Conservation (phyloP, 108 stramenopile genomes). For the Cyclotella sp. region DNA sequence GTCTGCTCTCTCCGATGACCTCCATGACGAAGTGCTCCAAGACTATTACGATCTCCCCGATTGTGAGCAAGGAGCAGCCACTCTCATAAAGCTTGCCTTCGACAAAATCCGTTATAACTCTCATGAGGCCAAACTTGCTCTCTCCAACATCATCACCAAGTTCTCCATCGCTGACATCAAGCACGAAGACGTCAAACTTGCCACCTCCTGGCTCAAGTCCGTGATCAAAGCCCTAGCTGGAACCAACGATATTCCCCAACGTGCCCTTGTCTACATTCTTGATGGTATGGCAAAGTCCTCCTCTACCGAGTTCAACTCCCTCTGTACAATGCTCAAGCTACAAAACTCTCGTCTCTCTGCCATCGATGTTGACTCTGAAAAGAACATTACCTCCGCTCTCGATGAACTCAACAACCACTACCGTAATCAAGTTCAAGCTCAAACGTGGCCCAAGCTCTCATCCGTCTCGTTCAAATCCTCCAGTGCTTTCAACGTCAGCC, state of each 20-base stretch:
- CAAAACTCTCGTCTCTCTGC: no score
- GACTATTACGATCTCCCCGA: not conserved
- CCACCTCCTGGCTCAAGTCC: slow-evolving; percentile 1
- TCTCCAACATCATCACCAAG: not conserved
- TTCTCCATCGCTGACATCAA: not conserved
- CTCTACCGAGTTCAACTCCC: not conserved
- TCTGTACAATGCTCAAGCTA: no score
- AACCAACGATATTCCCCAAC: not conserved
- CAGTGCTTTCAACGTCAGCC: no score
- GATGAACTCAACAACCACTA: no score
- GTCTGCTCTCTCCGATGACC: not conserved
- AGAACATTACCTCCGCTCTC: no score
- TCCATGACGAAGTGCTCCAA: not conserved
- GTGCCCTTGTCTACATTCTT: not conserved
- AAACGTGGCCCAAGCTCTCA: no score
- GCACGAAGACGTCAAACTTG: not conserved
- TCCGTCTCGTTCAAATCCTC: no score
- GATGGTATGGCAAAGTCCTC: no score
- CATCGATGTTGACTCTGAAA: no score
- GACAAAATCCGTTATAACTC: not conserved
- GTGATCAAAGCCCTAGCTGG: not conserved
- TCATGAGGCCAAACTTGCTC: not conserved
- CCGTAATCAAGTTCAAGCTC: no score
- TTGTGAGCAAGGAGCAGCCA: not conserved
- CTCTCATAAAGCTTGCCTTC: slow-evolving; percentile 1